Evolutionary conservation across 2,329 filamentous ascomycete genomes (phyloP).

Genomic region (Beauveria australis): DNA sequence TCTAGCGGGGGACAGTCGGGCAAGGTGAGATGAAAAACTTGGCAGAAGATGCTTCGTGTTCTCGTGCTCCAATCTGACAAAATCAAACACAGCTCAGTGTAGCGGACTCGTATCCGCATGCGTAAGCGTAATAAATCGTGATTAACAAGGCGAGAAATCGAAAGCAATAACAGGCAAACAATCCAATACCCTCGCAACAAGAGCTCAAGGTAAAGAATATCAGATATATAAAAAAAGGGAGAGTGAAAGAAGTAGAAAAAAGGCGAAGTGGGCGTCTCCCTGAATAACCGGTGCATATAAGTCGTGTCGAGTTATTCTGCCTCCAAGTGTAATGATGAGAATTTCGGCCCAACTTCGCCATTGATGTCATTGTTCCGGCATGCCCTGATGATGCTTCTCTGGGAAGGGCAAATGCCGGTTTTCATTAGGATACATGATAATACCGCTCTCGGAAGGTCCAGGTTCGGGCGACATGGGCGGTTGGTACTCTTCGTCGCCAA

Average conservation of each 20-base stretch:
- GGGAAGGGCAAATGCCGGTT: conserved; percentile 7
- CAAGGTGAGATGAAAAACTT: neutral
- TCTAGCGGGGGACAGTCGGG: neutral
- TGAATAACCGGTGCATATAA: neutral
- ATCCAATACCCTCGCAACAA: neutral
- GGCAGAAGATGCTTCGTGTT: neutral
- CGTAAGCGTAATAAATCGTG: neutral
- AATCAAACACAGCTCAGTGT: neutral
- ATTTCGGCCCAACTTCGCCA: neutral
- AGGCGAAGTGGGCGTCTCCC: neutral
- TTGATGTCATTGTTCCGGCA: conserved; percentile 2
- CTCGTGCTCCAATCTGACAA: neutral
- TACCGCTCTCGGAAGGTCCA: conserved; percentile 9
- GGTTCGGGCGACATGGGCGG: conserved; percentile 41
- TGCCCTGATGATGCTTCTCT: conserved; percentile 5
- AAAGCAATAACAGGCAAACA: neutral
- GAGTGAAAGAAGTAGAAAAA: conserved; percentile 3
- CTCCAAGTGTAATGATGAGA: neutral
- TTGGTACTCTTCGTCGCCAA: conserved; percentile 39
- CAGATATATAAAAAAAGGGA: neutral
- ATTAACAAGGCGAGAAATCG: neutral
- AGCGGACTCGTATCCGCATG: neutral
- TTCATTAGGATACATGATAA: conserved; percentile 6
- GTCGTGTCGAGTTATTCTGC: neutral
- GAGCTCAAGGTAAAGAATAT: neutral